These are phyloP conservation scores for Prinsepia uniflora DNA, from an alignment of 306 rosid species.

Conservation along the genomic window DNA sequence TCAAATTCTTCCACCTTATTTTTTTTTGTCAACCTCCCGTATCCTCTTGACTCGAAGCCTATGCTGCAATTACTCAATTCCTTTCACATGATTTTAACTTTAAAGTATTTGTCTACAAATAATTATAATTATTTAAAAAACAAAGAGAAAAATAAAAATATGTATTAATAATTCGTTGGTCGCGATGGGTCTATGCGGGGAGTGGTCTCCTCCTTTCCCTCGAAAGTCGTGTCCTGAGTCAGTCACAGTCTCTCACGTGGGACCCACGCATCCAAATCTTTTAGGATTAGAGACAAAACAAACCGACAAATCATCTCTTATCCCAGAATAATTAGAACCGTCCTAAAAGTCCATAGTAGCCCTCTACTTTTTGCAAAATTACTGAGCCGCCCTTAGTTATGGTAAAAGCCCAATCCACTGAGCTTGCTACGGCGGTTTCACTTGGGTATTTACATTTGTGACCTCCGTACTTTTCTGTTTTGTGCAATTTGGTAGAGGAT, in stretches of 20 bases:
- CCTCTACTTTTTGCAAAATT: background rate
- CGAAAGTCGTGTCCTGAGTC: background rate
- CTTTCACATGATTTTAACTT: no score
- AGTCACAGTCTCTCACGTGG: background rate
- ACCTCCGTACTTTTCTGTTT: background rate
- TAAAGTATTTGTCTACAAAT: no score
- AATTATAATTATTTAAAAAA: no score
- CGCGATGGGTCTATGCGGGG: background rate
- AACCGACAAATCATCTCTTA: constrained; percentile 25
- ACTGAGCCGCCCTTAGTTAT: background rate
- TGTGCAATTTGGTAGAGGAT: background rate
- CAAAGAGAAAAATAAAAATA: no score
- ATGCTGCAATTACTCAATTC: no score
- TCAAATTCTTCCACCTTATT: background rate
- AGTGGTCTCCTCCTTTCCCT: background rate
- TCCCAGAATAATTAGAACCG: constrained; percentile 1
- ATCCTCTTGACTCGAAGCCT: background rate
- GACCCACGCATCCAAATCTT: background rate
- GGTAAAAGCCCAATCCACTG: background rate
- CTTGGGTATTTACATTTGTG: background rate
- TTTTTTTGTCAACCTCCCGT: no score
- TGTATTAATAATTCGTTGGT: background rate
- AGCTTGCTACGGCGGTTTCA: background rate
- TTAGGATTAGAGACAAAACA: constrained; percentile 11
- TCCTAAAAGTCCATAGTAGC: background rate